A percentile compares a stretch with the other conserved stretches of the same genome.
Conservation (phyloP, 2,329 filamentous ascomycete species). For the Xylariaceae sp. region DNA sequence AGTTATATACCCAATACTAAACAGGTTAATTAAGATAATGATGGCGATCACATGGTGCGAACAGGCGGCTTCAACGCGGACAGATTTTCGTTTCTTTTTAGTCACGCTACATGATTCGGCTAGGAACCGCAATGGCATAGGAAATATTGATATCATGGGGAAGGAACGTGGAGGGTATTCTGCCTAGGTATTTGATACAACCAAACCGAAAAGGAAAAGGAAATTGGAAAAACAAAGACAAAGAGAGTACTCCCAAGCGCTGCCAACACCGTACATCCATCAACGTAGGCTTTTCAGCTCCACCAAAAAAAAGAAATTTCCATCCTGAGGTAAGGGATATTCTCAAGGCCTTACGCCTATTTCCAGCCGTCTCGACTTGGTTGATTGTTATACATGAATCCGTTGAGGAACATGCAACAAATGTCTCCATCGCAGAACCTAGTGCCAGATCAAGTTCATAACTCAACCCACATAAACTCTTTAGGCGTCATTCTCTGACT, state of each 20-base stretch:
- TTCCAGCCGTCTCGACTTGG: slow-evolving; percentile 9
- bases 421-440: not conserved
- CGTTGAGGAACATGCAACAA: slow-evolving; percentile 2
- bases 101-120: too few species aligned
- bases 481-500: slow-evolving; percentile 34
- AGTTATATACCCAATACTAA: too few species aligned
- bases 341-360: slow-evolving; percentile 17
- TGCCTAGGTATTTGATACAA: slow-evolving; percentile 19
- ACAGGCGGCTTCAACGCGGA: too few species aligned
- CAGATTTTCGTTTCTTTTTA: too few species aligned
- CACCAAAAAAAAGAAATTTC: slow-evolving; percentile 2
- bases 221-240: slow-evolving; percentile 8
- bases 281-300: slow-evolving; percentile 10
- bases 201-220: slow-evolving; percentile 12
- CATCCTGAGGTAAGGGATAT: slow-evolving; percentile 9
- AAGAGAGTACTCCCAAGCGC: slow-evolving; percentile 19
- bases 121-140: too few species aligned
- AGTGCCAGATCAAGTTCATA: not conserved
- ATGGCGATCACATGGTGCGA: too few species aligned
- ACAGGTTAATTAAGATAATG: not conserved
- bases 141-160: slow-evolving; percentile 10
- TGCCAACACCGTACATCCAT: not conserved
- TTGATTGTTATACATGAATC: slow-evolving; percentile 3
- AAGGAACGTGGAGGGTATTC: slow-evolving; percentile 24
- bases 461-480: not conserved